Conservation (phyloP, 192 early-diverging fungal genomes). For the Entrophospora sp. region DNA sequence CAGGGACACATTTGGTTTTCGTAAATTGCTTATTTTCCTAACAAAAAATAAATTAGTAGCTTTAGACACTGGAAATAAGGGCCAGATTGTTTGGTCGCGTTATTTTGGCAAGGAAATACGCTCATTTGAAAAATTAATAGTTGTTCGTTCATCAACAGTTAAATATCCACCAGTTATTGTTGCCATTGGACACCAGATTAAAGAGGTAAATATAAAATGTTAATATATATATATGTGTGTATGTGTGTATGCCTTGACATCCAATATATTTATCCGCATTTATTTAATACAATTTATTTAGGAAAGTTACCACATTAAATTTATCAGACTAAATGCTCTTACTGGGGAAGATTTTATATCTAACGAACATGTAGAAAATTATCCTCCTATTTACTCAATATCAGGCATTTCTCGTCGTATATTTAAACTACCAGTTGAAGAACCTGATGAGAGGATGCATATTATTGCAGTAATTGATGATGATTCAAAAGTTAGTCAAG, state of each 20-base stretch:
- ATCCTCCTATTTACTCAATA: conserved; percentile 31
- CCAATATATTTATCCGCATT: too few relatives aligned
- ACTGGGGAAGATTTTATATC: conserved; percentile 48
- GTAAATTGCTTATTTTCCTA: conserved; percentile 80
- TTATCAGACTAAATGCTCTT: conserved; percentile 56
- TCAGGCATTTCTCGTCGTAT: conserved; percentile 32
- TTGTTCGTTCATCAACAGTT: conserved; percentile 52
- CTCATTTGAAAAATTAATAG: conserved; percentile 36
- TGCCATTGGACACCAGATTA: conserved; percentile 39
- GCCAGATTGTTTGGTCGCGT: conserved; percentile 71
- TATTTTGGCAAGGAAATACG: conserved; percentile 31
- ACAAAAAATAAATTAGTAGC: conserved; percentile 71
- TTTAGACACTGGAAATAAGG: conserved; percentile 66
- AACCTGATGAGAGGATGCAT: conserved; percentile 50
- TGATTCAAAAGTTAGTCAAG: conserved; percentile 34
- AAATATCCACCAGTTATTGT: conserved; percentile 68
- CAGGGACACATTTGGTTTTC: conserved; percentile 70
- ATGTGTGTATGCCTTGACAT: too few relatives aligned
- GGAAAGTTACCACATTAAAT: conserved; percentile 25
- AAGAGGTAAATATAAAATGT: too few relatives aligned
- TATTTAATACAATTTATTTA: not conserved
- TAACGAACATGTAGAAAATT: conserved; percentile 17
- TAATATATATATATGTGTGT: not conserved
- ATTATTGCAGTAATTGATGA: conserved; percentile 43
- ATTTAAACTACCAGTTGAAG: conserved; percentile 56